phyloP scores from a whole-genome alignment of 169 alveolate species.

The Plasmodium gallinaceum region DNA sequence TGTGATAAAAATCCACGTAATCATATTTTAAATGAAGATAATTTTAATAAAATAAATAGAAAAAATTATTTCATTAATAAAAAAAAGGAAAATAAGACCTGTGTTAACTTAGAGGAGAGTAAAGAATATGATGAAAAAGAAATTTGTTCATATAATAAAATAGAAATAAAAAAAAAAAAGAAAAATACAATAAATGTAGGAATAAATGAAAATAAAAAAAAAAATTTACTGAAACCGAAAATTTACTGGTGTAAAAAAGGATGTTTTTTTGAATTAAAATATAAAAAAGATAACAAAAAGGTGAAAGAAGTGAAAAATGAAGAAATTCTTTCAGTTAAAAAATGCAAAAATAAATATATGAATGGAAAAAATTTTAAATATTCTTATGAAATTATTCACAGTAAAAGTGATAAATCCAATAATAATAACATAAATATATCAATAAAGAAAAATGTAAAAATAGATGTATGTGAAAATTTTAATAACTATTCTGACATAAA shows the following conservation, averaged over 20 bases:
- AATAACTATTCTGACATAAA: no score
- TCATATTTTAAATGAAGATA: neutral
- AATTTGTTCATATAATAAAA: neutral
- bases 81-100: neutral
- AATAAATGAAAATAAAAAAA: neutral
- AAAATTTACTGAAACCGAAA: conserved; percentile 23
- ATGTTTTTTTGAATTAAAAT: conserved; percentile 20
- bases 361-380: no score
- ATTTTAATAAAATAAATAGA: conserved; percentile 3
- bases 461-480: no score
- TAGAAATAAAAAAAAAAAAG: neutral
- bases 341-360: no score
- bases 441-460: no score
- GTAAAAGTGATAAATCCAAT: no score
- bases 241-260: conserved; percentile 34
- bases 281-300: neutral
- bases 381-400: no score
- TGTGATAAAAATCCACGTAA: neutral
- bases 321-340: no score
- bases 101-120: neutral
- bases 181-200: neutral
- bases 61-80: neutral
- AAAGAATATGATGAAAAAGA: neutral
- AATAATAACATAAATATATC: no score
- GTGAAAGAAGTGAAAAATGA: neutral